Evolutionary conservation across 2,329 filamentous ascomycete species (phyloP).

Genomic region (Tolypocladium guangdongense): DNA sequence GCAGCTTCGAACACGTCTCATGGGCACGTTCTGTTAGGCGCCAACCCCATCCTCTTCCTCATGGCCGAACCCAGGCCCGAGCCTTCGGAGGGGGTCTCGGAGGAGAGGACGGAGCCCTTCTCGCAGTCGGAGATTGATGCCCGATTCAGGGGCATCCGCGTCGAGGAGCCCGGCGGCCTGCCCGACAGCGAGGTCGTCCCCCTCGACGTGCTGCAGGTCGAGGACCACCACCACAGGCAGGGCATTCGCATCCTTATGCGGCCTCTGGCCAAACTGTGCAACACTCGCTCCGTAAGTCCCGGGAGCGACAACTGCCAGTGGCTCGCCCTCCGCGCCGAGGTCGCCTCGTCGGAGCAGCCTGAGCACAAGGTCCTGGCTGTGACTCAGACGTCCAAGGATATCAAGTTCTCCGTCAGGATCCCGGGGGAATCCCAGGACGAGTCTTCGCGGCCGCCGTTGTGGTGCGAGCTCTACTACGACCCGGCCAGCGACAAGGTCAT

Average conservation of each 20-base stretch:
- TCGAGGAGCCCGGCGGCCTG: constrained; percentile 29
- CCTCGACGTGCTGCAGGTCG: constrained; percentile 40
- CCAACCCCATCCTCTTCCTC: constrained; percentile 4
- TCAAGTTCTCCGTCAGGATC: constrained; percentile 48
- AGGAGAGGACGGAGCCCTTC: constrained; percentile 48
- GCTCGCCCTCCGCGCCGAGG: constrained; percentile 44
- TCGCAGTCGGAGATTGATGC: constrained; percentile 44
- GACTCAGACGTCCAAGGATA: constrained; percentile 48
- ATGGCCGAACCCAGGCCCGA: constrained; percentile 36
- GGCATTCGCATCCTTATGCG: constrained; percentile 48
- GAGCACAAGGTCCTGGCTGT: constrained; percentile 47
- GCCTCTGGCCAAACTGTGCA: constrained; percentile 39
- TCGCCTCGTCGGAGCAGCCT: constrained; percentile 39
- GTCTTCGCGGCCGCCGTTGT: constrained; percentile 35
- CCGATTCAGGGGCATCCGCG: constrained; percentile 33
- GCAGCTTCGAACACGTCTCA: background rate
- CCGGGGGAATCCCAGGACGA: constrained; percentile 35
- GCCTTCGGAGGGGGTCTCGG: constrained; percentile 26
- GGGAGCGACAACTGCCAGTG: constrained; percentile 46
- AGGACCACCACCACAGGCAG: constrained; percentile 40
- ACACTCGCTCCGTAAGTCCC: constrained; percentile 43
- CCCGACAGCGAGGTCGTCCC: constrained; percentile 33
- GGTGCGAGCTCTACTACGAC: constrained; percentile 51
- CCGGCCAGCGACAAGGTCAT: constrained; percentile 48
- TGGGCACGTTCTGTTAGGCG: constrained; percentile 2